Conservation (phyloP, 768 basidiomycete species). For the Serendipita sp. region DNA sequence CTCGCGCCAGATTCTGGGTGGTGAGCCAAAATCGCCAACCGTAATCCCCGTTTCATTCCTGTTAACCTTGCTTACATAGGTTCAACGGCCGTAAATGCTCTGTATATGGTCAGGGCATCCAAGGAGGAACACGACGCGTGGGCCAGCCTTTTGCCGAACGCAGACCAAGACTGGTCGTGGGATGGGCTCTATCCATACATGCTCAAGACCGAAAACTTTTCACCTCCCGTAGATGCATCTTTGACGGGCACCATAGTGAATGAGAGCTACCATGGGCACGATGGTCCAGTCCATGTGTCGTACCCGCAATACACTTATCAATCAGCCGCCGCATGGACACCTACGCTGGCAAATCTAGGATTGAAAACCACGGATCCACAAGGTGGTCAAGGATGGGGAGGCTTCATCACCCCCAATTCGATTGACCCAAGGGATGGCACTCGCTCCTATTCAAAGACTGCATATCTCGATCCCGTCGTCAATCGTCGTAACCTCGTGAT, state of each 20-base stretch:
- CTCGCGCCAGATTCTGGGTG: too few species aligned
- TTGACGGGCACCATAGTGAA: slow-evolving; percentile 10
- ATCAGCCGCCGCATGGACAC: neutral
- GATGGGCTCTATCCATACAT: slow-evolving; percentile 4
- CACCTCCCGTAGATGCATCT: slow-evolving; percentile 9
- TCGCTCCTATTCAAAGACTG: slow-evolving; percentile 5
- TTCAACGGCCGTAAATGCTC: slow-evolving; percentile 1
- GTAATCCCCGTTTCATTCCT: too few species aligned
- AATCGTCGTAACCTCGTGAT: slow-evolving; percentile 4
- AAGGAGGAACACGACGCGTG: neutral
- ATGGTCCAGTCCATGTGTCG: slow-evolving; percentile 9
- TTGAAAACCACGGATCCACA: slow-evolving; percentile 17
- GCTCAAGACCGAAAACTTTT: slow-evolving; percentile 10
- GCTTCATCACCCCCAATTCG: neutral
- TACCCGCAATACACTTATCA: slow-evolving; percentile 1
- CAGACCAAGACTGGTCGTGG: slow-evolving; percentile 11
- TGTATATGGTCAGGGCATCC: neutral
- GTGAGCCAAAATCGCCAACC: too few species aligned
- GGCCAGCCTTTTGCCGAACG: slow-evolving; percentile 9
- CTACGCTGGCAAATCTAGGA: slow-evolving; percentile 5
- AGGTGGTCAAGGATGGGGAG: slow-evolving; percentile 3
- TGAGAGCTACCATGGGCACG: slow-evolving; percentile 4
- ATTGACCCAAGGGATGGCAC: neutral
- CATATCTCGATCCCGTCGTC: neutral
- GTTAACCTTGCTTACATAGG: neutral